These are phyloP conservation scores for Tylopilus orsonianus DNA, from an alignment of 1,284 basidiomycete genomes.

Conservation along the genomic window DNA sequence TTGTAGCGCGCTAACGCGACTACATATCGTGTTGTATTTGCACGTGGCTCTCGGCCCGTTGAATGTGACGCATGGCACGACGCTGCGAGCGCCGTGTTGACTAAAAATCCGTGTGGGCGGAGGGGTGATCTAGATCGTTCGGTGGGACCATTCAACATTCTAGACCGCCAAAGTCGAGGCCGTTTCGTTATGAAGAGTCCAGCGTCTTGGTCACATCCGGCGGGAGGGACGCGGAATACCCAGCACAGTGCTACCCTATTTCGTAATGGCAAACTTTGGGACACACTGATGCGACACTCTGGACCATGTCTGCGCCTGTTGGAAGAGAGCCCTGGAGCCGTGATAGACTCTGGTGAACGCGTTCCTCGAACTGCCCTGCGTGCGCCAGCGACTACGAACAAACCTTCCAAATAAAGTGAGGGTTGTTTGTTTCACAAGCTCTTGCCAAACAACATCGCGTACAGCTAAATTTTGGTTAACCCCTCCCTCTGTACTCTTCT, in stretches of 20 bases:
- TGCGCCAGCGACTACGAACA: not conserved
- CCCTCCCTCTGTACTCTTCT: not conserved
- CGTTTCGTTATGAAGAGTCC: not conserved
- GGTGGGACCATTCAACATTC: too few species aligned
- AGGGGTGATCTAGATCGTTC: too few species aligned
- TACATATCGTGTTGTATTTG: too few species aligned
- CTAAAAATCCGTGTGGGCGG: too few species aligned
- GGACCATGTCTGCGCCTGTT: not conserved
- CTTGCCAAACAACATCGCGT: slow-evolving; percentile 34
- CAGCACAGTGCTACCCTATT: not conserved
- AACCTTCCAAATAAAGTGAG: slow-evolving; percentile 21
- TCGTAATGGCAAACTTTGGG: not conserved
- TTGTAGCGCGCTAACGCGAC: too few species aligned
- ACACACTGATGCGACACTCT: not conserved
- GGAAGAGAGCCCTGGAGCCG: not conserved
- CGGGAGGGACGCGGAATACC: too few species aligned
- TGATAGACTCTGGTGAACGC: too few species aligned
- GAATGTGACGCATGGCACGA: too few species aligned
- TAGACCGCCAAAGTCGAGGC: too few species aligned
- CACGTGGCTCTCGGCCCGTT: too few species aligned
- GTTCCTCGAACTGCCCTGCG: not conserved
- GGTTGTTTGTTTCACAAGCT: slow-evolving; percentile 33
- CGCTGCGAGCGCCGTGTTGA: too few species aligned
- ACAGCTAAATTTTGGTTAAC: slow-evolving; percentile 24
- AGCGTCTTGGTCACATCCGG: too few species aligned